Base-by-base conservation (phyloP, 1,139 yeast species). In the Nakaseomyces delphensis region DNA sequence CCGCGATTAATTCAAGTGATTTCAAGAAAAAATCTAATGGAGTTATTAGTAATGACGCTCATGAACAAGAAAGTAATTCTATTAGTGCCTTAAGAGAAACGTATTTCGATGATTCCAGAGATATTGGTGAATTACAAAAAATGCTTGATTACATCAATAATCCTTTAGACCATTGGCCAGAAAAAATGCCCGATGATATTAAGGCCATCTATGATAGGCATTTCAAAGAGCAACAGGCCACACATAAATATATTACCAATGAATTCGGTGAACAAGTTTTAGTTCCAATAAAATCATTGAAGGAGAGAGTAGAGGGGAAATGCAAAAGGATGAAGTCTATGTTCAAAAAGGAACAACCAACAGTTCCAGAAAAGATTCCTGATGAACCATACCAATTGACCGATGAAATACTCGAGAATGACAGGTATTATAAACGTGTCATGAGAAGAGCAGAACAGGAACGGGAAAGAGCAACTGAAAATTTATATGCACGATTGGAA, bases 151-250 rank as follows among this genome's bases (percentile, higher is more conserved):
- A 18, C 18, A 4, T 31, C 6, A 14, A 19, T 4, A 31, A 31
- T 14, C 35, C 35, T 4, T 13, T 31, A 16, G 35, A 31, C 11
- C 21, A 31, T 18, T 31, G 23, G 35, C 35, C 35, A 18, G 23
- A 31, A 11, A 16, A 31, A 18, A 31, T 31, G 35, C 35, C 21
- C 4, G 23, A 16, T 16, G 23, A 31, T 13, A 31, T 16, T 7
- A 16, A 31, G 11, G 35, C 18, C 11, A 7, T 18, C 11, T 31
- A 31, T 31, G 23, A 31, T 31, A 31, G 20, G 13, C 11, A n/a
- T 11, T 18, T 19, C 13, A 31, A 31, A 14, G 35, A 31, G 6
- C 16, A 18, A 9, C 8, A 31, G 2, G 23, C 21, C 4, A 31
- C 23, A 11, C 35, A 19, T 19, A 18, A 18, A 18, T 18, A 23